phyloP scores from a whole-genome alignment of 768 basidiomycete genomes.

The Amanita inopinata region DNA sequence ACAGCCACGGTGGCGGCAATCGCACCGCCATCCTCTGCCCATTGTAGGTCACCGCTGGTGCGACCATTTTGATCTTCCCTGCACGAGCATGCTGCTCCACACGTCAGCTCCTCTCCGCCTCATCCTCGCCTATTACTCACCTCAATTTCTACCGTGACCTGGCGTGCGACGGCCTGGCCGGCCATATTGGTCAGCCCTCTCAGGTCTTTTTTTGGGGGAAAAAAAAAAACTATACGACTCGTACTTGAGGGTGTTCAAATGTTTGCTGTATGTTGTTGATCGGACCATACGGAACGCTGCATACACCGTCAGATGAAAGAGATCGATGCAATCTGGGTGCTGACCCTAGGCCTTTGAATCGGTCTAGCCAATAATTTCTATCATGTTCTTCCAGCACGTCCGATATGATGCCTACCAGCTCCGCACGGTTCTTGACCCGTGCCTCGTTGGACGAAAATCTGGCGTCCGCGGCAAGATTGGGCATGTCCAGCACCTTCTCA shows the following conservation, averaged over 20 bases:
- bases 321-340: slow-evolving; percentile 17
- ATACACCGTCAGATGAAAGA: slow-evolving; percentile 2
- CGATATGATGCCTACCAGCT: slow-evolving; percentile 61
- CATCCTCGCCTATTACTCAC: slow-evolving; percentile 29
- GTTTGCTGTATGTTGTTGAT: slow-evolving; percentile 89
- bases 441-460: slow-evolving; percentile 66
- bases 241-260: slow-evolving; percentile 73
- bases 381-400: slow-evolving; percentile 44
- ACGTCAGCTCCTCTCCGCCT: not conserved
- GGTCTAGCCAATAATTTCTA: slow-evolving; percentile 66
- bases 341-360: slow-evolving; percentile 72
- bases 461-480: slow-evolving; percentile 48
- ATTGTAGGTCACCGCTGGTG: slow-evolving; percentile 75
- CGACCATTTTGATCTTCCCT: slow-evolving; percentile 70
- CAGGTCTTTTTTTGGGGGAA: no score
- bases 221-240: no score
- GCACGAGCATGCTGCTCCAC: slow-evolving; percentile 55
- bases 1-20: slow-evolving; percentile 79
- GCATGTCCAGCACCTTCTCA: slow-evolving; percentile 49
- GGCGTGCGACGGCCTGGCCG: slow-evolving; percentile 61
- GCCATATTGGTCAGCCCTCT: no score
- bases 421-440: slow-evolving; percentile 67
- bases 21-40: slow-evolving; percentile 67
- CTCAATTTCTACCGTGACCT: slow-evolving; percentile 68
- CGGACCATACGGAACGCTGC: slow-evolving; percentile 76